Evolutionary conservation across 441 rosid species (phyloP).

Genomic region (Populus tomentosa): DNA sequence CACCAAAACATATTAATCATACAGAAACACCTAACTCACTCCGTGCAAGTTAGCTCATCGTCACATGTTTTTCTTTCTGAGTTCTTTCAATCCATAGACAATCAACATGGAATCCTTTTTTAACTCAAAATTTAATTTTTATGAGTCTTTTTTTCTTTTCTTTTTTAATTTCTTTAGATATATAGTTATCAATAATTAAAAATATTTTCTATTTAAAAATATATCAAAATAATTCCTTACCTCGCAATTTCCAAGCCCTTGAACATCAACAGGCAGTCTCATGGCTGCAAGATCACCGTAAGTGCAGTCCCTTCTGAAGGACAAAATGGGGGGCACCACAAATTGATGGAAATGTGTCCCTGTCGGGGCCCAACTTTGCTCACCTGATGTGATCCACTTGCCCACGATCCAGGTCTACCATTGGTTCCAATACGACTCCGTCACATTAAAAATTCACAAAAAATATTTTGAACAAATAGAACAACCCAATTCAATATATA

Average conservation of each 20-base stretch:
- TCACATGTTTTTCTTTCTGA: no score
- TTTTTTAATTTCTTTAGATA: no score
- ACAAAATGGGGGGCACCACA: slow-evolving; percentile 84
- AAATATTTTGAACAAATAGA: not conserved
- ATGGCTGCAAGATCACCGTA: slow-evolving; percentile 97
- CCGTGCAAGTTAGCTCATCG: no score
- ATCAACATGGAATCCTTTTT: not conserved
- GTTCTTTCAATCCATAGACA: not conserved
- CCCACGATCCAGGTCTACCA: slow-evolving; percentile 94
- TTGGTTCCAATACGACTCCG: not conserved
- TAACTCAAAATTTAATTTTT: no score
- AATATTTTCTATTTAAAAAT: no score
- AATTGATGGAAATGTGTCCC: slow-evolving; percentile 96
- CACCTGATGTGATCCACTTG: slow-evolving; percentile 81
- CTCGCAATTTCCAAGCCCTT: slow-evolving; percentile 91
- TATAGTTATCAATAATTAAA: no score
- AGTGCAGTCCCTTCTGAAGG: slow-evolving; percentile 74
- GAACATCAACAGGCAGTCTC: slow-evolving; percentile 79
- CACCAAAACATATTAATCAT: not conserved
- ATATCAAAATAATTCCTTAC: slow-evolving; percentile 23
- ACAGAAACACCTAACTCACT: not conserved
- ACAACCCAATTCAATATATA: not conserved
- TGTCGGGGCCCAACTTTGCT: slow-evolving; percentile 89
- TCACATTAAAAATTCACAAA: not conserved
- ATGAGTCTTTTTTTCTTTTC: not conserved